These are phyloP conservation scores for Schwanniomyces polymorphus DNA, from an alignment of 805 yeast genomes.

Conservation along the genomic window DNA sequence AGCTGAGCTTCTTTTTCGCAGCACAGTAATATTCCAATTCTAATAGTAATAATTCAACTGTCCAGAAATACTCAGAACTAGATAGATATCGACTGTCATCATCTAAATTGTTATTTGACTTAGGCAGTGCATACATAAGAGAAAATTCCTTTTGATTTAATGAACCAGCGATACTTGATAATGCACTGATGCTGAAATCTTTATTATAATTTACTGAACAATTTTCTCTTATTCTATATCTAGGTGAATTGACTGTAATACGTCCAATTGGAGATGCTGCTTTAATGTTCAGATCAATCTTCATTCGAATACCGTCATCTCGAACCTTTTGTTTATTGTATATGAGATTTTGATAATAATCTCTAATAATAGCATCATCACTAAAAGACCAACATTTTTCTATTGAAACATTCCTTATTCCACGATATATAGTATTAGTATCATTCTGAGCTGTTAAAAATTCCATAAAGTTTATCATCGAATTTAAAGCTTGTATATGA, in stretches of 20 bases:
- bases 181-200: background rate
- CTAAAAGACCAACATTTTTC: slow-evolving; percentile 33
- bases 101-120: background rate
- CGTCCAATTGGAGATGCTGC: slow-evolving; percentile 15
- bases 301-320: background rate
- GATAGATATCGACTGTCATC: background rate
- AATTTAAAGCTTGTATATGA: slow-evolving; percentile 19
- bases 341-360: slow-evolving; percentile 10
- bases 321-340: background rate
- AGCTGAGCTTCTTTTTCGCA: slow-evolving; percentile 14
- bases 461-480: slow-evolving; percentile 16
- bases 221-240: slow-evolving; percentile 14
- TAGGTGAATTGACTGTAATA: slow-evolving; percentile 19
- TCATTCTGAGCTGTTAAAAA: slow-evolving; percentile 6
- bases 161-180: background rate
- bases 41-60: slow-evolving; percentile 20
- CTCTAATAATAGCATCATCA: slow-evolving; percentile 24
- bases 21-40: slow-evolving; percentile 32
- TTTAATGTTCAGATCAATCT: slow-evolving; percentile 6
- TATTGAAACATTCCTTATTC: slow-evolving; percentile 10
- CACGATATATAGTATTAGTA: slow-evolving; percentile 4
- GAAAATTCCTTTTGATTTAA: background rate
- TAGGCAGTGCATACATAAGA: background rate
- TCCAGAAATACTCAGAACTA: slow-evolving; percentile 20
- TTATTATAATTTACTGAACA: slow-evolving; percentile 7